Evolutionary conservation across 108 stramenopile species (phyloP).

Genomic region (Skeletonema marinoi): DNA sequence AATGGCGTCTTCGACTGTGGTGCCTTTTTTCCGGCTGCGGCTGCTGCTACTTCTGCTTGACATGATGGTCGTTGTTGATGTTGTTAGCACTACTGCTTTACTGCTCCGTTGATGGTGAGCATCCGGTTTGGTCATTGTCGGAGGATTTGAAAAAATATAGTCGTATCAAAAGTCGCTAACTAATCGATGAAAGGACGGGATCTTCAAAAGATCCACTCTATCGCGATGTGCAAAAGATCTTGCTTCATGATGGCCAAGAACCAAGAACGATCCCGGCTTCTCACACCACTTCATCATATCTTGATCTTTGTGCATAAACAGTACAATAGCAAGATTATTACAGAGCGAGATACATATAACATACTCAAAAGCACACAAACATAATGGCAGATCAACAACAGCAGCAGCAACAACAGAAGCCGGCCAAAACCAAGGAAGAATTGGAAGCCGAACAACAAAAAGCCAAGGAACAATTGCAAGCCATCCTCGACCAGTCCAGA

Average conservation of each 20-base stretch:
- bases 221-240: too few relatives aligned
- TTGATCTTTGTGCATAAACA: too few relatives aligned
- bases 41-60: neutral
- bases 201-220: too few relatives aligned
- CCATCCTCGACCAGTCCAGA: conserved; percentile 26
- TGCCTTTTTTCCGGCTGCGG: neutral
- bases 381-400: conserved; percentile 6
- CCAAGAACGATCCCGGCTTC: too few relatives aligned
- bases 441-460: conserved; percentile 48
- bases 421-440: conserved; percentile 31
- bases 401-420: neutral
- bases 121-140: too few relatives aligned
- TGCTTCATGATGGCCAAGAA: too few relatives aligned
- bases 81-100: neutral
- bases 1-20: conserved; percentile 2
- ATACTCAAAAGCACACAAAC: neutral
- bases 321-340: too few relatives aligned
- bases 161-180: neutral
- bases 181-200: neutral
- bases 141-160: neutral
- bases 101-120: too few relatives aligned
- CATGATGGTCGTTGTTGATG: neutral
- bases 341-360: neutral
- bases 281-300: too few relatives aligned
- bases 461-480: conserved; percentile 44